A percentile compares a stretch with the other conserved stretches of the same genome.
Conservation (phyloP, 2,329 filamentous ascomycete genomes). For the Ophiocordyceps camponoti-saundersi region DNA sequence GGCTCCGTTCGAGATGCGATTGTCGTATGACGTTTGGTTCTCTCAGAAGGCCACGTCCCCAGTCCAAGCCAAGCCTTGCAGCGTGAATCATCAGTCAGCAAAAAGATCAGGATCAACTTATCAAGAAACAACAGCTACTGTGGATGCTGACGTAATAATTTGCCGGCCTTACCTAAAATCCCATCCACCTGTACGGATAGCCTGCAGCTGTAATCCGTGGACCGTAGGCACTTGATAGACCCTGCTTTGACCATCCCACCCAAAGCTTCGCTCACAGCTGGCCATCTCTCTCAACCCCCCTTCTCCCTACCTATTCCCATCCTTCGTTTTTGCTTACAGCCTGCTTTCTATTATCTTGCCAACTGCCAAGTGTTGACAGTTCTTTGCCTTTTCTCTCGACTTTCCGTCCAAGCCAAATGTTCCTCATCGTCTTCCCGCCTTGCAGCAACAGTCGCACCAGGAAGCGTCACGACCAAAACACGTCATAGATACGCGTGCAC, state of each 20-base stretch:
- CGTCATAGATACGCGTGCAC: not conserved
- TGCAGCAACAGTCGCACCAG: not conserved
- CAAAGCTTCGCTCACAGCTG: not conserved
- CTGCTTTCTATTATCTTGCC: not conserved
- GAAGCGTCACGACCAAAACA: not conserved
- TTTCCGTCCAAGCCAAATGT: not conserved
- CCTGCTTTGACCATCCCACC: not conserved
- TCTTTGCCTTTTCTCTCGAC: not conserved
- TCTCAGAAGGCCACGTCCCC: not conserved
- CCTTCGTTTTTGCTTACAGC: not conserved
- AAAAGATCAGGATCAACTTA: not conserved
- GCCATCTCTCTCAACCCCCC: not conserved
- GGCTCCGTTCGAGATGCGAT: not conserved
- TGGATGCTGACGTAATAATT: not conserved
- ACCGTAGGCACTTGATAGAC: too few species aligned
- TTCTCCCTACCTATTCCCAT: not conserved
- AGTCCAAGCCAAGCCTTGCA: not conserved
- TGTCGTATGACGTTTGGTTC: not conserved
- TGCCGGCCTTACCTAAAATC: not conserved
- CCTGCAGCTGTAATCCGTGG: too few species aligned
- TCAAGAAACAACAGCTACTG: not conserved
- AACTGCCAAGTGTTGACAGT: not conserved
- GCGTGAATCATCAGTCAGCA: not conserved
- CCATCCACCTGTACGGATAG: too few species aligned
- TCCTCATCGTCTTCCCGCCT: not conserved